Conservation (phyloP, 2,329 filamentous ascomycete species). For the Pseudogymnoascus verrucosus region DNA sequence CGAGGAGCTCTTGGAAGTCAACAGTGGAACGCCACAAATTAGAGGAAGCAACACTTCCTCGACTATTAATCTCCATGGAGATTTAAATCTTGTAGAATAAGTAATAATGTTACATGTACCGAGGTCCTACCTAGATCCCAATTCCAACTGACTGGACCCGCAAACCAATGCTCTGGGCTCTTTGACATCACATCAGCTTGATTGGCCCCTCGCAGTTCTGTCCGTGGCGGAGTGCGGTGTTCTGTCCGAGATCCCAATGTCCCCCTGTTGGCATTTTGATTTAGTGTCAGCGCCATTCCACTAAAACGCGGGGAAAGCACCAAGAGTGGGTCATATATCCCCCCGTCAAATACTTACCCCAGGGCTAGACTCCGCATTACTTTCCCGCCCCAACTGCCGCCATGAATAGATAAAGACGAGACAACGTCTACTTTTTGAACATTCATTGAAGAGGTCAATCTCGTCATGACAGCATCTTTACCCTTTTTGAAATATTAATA, state of each 20-base stretch:
- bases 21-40: neutral
- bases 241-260: neutral
- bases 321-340: neutral
- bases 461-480: neutral
- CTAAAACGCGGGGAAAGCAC: slow-evolving; percentile 1
- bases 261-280: neutral
- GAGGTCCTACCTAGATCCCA: neutral
- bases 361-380: neutral
- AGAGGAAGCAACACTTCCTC: neutral
- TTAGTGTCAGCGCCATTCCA: neutral
- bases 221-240: neutral
- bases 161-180: neutral
- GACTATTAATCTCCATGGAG: neutral
- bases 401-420: neutral
- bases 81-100: neutral
- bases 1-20: neutral
- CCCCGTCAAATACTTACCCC: neutral
- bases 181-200: neutral
- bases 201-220: neutral
- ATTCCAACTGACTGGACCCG: neutral
- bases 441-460: neutral
- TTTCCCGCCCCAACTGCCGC: neutral
- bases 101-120: neutral
- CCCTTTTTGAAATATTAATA: neutral
- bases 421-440: neutral